phyloP scores from a whole-genome alignment of 2,329 filamentous ascomycete species.

The Lasiodiplodia hormozganensis region DNA sequence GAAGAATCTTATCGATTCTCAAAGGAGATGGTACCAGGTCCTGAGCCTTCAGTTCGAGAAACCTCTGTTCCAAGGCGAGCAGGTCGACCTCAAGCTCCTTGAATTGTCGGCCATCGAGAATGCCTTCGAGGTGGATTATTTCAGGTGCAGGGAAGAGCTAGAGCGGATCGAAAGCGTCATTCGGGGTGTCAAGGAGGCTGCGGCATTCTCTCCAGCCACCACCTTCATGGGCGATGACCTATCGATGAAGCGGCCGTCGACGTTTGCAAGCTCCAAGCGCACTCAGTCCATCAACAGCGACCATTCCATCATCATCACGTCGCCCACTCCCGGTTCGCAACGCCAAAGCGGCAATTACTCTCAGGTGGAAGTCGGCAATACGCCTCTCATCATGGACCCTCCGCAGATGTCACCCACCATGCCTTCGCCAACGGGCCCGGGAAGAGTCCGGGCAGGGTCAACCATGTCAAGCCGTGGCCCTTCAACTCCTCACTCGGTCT shows the following conservation, averaged over 20 bases:
- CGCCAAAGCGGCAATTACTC: constrained; percentile 27
- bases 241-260: constrained; percentile 50
- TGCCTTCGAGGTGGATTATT: constrained; percentile 80
- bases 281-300: constrained; percentile 51
- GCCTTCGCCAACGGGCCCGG: constrained; percentile 35
- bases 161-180: constrained; percentile 74
- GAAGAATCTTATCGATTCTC: constrained; percentile 82
- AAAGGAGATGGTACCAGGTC: constrained; percentile 80
- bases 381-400: constrained; percentile 58
- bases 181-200: constrained; percentile 74
- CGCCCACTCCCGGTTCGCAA: constrained; percentile 16
- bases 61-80: constrained; percentile 43
- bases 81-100: constrained; percentile 60
- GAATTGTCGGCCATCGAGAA: constrained; percentile 76
- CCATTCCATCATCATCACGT: constrained; percentile 36
- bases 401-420: constrained; percentile 31
- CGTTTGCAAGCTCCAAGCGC: constrained; percentile 47
- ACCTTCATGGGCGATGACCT: constrained; percentile 48
- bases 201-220: constrained; percentile 64
- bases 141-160: constrained; percentile 75
- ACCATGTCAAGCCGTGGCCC: constrained; percentile 60
- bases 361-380: constrained; percentile 53
- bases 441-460: constrained; percentile 64
- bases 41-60: constrained; percentile 71
- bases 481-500: constrained; percentile 51